phyloP scores from a whole-genome alignment of 257 asterid species.

The Forsythia viridissima region DNA sequence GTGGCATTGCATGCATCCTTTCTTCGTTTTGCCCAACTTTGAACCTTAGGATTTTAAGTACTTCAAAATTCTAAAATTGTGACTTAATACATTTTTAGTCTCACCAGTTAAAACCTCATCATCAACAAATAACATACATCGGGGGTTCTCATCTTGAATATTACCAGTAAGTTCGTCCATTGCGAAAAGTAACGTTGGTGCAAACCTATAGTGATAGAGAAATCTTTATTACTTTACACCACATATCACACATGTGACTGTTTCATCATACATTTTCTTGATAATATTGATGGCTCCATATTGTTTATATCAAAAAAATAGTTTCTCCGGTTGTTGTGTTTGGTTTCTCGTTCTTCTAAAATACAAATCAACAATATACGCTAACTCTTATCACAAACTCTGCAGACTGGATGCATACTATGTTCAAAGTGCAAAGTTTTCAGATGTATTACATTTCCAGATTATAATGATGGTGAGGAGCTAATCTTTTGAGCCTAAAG shows the following conservation, averaged over 20 bases:
- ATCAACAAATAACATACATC: too few relatives aligned
- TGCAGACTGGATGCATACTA: constrained; percentile 66
- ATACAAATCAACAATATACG: neutral
- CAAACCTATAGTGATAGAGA: neutral
- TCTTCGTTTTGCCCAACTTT: neutral
- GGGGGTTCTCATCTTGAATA: neutral
- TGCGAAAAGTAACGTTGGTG: neutral
- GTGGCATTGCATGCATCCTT: neutral
- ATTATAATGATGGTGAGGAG: constrained; percentile 52
- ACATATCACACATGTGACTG: neutral
- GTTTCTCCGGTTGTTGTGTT: neutral
- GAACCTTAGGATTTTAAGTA: neutral
- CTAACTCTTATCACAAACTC: neutral
- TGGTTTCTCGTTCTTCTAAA: neutral
- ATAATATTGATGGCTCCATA: neutral
- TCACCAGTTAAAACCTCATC: neutral
- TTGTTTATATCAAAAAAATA: neutral
- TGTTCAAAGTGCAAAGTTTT: constrained; percentile 83
- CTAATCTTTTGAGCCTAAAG: constrained; percentile 33
- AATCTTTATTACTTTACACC: neutral
- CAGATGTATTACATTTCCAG: constrained; percentile 80
- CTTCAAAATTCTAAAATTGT: neutral
- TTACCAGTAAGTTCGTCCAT: neutral
- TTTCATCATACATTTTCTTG: neutral
- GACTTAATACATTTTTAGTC: neutral